Conservation (phyloP, 2,329 filamentous ascomycete genomes). For the Chrysosphaeria jannelii region DNA sequence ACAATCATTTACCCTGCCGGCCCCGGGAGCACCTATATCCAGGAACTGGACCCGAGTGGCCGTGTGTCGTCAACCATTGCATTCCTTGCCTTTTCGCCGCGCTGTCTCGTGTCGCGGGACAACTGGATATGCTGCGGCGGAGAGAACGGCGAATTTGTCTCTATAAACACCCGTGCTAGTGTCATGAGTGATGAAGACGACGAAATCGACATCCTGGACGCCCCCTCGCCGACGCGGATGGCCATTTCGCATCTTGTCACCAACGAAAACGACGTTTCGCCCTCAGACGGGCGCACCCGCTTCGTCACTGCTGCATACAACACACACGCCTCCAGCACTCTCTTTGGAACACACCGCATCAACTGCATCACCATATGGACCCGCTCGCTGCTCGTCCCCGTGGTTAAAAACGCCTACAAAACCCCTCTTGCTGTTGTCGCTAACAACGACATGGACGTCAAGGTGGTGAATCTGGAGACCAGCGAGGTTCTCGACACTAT, state of each 20-base stretch:
- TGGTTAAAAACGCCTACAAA: conserved; percentile 13
- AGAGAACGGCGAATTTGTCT: conserved; percentile 61
- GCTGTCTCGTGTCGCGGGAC: conserved; percentile 60
- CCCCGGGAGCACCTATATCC: conserved; percentile 30
- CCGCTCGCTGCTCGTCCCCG: conserved; percentile 11
- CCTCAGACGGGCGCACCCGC: neutral
- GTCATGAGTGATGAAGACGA: neutral
- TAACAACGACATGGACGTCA: conserved; percentile 79
- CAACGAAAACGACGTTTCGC: neutral
- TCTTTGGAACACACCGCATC: conserved; percentile 27
- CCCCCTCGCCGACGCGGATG: no score
- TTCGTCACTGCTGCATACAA: no score
- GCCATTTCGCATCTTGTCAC: no score
- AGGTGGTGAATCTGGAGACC: conserved; percentile 46
- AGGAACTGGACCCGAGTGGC: conserved; percentile 39
- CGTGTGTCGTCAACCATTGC: conserved; percentile 41
- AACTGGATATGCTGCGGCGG: conserved; percentile 83
- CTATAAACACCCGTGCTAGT: conserved; percentile 16
- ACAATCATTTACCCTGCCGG: conserved; percentile 65
- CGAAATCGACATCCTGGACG: neutral
- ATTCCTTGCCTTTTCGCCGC: conserved; percentile 39
- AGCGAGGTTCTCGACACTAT: conserved; percentile 35
- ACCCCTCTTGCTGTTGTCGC: conserved; percentile 38
- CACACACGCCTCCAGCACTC: no score
- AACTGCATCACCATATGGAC: conserved; percentile 37